Conservation (phyloP, 164 flowering plant species). For the Protea cynaroides region DNA sequence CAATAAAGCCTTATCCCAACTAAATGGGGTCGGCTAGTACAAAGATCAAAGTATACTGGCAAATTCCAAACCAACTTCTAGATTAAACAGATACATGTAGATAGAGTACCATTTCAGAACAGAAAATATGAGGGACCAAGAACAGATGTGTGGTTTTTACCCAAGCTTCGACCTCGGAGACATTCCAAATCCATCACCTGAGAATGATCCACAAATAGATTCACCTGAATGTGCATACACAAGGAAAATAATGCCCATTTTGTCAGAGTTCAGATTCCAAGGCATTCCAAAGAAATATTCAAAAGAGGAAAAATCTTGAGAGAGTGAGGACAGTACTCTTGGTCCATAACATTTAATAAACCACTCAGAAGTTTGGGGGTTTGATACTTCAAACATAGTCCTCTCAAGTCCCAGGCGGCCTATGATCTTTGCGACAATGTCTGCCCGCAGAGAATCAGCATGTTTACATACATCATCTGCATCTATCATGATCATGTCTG, state of each 20-base stretch:
- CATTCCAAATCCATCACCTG: slow-evolving; percentile 87
- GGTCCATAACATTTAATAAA: slow-evolving; percentile 83
- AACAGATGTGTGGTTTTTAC: slow-evolving; percentile 50
- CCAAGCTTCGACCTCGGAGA: slow-evolving; percentile 71
- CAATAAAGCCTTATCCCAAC: no score
- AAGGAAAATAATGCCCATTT: not conserved
- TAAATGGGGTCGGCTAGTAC: no score
- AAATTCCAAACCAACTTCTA: not conserved
- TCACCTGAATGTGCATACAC: slow-evolving; percentile 49
- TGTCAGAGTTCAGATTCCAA: not conserved
- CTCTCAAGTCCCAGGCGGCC: slow-evolving; percentile 94
- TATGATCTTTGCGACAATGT: slow-evolving; percentile 73
- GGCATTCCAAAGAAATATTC: not conserved
- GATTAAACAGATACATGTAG: not conserved
- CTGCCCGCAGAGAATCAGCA: slow-evolving; percentile 59
- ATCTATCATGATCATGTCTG: slow-evolving; percentile 94
- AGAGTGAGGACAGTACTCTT: slow-evolving; percentile 36
- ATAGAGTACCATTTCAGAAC: slow-evolving; percentile 11
- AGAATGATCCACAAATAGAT: slow-evolving; percentile 86
- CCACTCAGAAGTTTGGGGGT: slow-evolving; percentile 71
- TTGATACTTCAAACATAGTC: slow-evolving; percentile 91
- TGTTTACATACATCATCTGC: slow-evolving; percentile 75
- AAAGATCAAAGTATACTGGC: no score
- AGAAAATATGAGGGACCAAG: slow-evolving; percentile 42
- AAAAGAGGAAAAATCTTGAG: not conserved